Evolutionary conservation across 179 eudicot genomes (phyloP).

Genomic region (Beta macrorhiza): DNA sequence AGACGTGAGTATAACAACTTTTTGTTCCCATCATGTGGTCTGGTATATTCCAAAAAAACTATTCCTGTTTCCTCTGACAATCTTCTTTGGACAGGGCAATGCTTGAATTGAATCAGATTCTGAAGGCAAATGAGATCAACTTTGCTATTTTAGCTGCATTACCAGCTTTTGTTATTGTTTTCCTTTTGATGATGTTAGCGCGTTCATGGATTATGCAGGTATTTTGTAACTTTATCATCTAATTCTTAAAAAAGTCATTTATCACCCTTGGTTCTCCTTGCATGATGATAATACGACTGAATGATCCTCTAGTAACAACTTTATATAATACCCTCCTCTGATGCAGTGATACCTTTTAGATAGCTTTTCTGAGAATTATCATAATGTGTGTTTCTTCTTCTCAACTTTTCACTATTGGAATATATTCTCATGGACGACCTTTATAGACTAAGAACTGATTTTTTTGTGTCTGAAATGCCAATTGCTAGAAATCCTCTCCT

Average conservation of each 20-base stretch:
- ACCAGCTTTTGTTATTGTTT: slow-evolving; percentile 70
- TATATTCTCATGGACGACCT: not conserved
- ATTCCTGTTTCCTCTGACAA: slow-evolving; percentile 18
- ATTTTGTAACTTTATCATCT: slow-evolving; percentile 9
- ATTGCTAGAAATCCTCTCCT: not conserved
- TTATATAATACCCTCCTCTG: not conserved
- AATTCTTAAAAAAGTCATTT: not conserved
- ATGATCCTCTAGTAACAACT: not conserved
- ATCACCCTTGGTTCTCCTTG: not conserved
- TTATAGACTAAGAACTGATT: not conserved
- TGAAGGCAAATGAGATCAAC: slow-evolving; percentile 96
- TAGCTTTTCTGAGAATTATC: not conserved
- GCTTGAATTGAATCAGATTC: slow-evolving; percentile 93
- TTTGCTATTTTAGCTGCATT: slow-evolving; percentile 96
- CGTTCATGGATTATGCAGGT: slow-evolving; percentile 95
- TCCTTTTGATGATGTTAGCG: slow-evolving; percentile 53
- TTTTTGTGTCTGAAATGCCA: not conserved
- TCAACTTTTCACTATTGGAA: not conserved
- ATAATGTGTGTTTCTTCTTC: not conserved
- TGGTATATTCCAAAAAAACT: not conserved
- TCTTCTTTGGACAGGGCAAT: slow-evolving; percentile 57
- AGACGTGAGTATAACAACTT: slow-evolving; percentile 57
- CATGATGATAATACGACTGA: not conserved
- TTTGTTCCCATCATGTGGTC: not conserved
- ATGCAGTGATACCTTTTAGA: not conserved